Conservation (phyloP, 1,139 yeast genomes). For the Magnusiomyces fungicola region DNA sequence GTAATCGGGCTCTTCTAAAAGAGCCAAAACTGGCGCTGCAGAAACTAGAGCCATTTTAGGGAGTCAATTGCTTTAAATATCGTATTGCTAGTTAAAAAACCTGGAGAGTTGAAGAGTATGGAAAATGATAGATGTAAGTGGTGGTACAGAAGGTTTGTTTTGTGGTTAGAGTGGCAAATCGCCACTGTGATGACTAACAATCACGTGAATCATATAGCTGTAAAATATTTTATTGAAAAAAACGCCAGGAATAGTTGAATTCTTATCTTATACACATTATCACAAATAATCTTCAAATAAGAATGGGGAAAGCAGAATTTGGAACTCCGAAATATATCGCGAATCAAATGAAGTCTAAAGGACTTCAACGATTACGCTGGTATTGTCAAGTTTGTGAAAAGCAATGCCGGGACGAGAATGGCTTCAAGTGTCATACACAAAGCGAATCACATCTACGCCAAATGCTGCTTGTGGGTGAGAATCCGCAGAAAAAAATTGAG, state of each 20-base stretch:
- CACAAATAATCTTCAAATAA: background rate
- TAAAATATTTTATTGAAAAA: background rate
- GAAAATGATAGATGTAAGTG: background rate
- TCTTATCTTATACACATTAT: background rate
- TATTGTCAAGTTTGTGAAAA: constrained; percentile 90
- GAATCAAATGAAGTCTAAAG: constrained; percentile 72
- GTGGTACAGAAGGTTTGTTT: background rate
- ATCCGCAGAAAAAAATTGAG: constrained; percentile 45
- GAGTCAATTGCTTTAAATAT: too few species aligned
- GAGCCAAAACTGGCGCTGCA: constrained; percentile 87
- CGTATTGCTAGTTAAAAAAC: too few species aligned
- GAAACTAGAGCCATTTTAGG: constrained; percentile 22
- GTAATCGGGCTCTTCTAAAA: constrained; percentile 74
- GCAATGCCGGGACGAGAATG: constrained; percentile 94
- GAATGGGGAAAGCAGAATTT: constrained; percentile 58
- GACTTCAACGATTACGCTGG: constrained; percentile 76
- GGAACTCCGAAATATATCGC: constrained; percentile 81
- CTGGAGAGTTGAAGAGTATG: background rate
- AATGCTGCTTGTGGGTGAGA: constrained; percentile 38
- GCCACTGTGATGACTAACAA: background rate
- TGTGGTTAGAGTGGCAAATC: background rate
- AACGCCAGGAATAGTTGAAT: background rate
- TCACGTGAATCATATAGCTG: too few species aligned
- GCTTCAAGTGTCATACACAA: constrained; percentile 77
- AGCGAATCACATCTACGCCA: constrained; percentile 69